Evolutionary conservation across 2,329 filamentous ascomycete genomes (phyloP), one percentile per base, ranked within the genome.

Genomic region (Amesomyces nigricolor): DNA sequence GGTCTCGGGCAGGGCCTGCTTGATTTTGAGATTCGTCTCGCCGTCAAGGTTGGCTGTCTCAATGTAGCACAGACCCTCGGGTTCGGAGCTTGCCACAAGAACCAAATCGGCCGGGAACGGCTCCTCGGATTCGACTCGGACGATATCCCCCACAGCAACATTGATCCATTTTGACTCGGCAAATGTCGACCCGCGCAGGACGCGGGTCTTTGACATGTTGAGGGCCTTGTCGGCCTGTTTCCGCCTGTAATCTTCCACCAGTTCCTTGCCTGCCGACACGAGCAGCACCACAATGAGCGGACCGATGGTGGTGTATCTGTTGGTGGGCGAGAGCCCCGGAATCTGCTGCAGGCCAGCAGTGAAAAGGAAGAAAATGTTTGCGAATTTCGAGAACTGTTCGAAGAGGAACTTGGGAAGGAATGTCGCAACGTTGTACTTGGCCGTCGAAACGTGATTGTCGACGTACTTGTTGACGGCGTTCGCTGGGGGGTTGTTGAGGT

Each of bases 281-380:
- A 94, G 68, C 62, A 99, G 77, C 64, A 99, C 94, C 58, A 97
- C 84, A 52, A 86, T 78, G 57, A 99, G 80, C n/a, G 94, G 94
- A 5, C 88, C 92, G 68, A 99, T 96, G 38, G 95, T 99, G 5
- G 94, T 99, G 69, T 91, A 99, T 71, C 80, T 82, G 73, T 96
- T 97, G 9, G 94, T 99, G 7, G 95, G 94, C 35, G 91, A 96
- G 59, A 99, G 86, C 62, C 88, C 86, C 19, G 94, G 94, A 59
- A 99, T 96, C 71, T 99, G 94, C 75, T 99, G 94, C 45, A 99
- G 76, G 40, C 83, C 86, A 14, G 94, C 91, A 38, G 94, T 99
- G 72, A 99, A 97, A 70, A 99, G 82, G 87, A 99, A 99, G 78
- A 99, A 99, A 67, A 99, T 74, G 73, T 99, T 99, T 77, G 94